These are phyloP conservation scores for Plasmodium billcollinsi DNA, from an alignment of 169 alveolate genomes.

Conservation along the genomic window DNA sequence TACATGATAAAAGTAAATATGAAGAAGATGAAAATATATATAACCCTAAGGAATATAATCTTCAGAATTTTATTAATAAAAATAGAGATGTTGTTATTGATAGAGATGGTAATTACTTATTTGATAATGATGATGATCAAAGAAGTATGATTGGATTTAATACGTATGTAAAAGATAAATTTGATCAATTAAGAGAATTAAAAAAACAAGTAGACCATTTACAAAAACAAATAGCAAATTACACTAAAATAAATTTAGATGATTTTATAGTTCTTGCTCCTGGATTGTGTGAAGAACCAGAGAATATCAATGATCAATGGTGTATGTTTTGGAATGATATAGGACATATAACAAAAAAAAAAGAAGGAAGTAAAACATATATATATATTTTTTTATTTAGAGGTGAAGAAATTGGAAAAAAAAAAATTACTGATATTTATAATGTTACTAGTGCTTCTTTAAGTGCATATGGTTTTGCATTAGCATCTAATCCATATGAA, in stretches of 20 bases:
- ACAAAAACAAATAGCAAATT: slow-evolving; percentile 39
- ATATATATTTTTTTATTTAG: slow-evolving; percentile 72
- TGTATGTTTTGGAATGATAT: slow-evolving; percentile 78
- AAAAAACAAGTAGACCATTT: slow-evolving; percentile 50
- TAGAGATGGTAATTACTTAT: slow-evolving; percentile 22
- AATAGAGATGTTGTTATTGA: slow-evolving; percentile 63
- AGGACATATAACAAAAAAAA: slow-evolving; percentile 76
- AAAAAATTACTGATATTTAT: slow-evolving; percentile 76
- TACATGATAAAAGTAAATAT: slow-evolving; percentile 15
- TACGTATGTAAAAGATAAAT: slow-evolving; percentile 58
- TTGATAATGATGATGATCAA: slow-evolving; percentile 72
- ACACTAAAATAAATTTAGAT: slow-evolving; percentile 52
- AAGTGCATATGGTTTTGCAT: slow-evolving; percentile 75
- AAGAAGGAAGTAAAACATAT: slow-evolving; percentile 75
- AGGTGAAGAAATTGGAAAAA: slow-evolving; percentile 76
- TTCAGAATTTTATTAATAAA: slow-evolving; percentile 68
- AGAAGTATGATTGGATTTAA: slow-evolving; percentile 49
- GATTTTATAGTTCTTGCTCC: slow-evolving; percentile 71
- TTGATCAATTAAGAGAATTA: slow-evolving; percentile 46
- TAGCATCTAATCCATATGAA: slow-evolving; percentile 76
- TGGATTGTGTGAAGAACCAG: slow-evolving; percentile 77
- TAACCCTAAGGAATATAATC: slow-evolving; percentile 53
- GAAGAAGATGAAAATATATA: slow-evolving; percentile 27
- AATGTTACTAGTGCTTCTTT: slow-evolving; percentile 75
- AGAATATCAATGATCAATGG: slow-evolving; percentile 77